Evolutionary conservation across 1,284 basidiomycete species (phyloP), one percentile per base, ranked within the genome.

Genomic region (Puccinia coronata): DNA sequence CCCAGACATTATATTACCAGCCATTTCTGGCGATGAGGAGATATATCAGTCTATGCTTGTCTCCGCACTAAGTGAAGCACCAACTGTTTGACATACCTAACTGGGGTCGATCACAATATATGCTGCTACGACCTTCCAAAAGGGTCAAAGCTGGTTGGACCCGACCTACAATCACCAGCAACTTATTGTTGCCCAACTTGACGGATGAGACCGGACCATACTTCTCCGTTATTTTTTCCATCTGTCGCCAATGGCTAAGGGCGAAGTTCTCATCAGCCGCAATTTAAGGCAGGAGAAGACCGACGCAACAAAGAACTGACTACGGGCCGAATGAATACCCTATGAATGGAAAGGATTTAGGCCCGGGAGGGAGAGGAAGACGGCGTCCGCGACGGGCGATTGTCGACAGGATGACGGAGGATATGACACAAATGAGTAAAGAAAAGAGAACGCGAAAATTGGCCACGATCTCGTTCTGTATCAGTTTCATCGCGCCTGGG

Each of bases 1-100:
- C 34, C 83, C 83, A 49, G 83, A 83, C 69, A 84, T 82, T 0
- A 83, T 80, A 20, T 83, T 81, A 6, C 83, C 83, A 6, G 83
- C 83, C 83, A 84, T 83, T 71, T 80, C 78, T 80, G 25, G 31
- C 70, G 47, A 72, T 8, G 34, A 63, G 59, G 47, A 39, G 39
- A n/a, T n/a, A 61, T 12, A 41, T 34, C 28, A 20, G 69, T 72
- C n/a, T 41, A 65, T 20, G 69, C 6, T 34, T 23, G 8, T 39
- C 34, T 63, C 11, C 49, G 34, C 2, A 18, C 31, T 39, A 55
- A 53, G 51, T 23, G 51, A 36, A 36, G 14, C 51, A 28, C 4
- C 3, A 55, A 39, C 23, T 43, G 11, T 65, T 43, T 73, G 31
- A 73, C 14, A n/a, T 25, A 76, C 51, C 57, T 61, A 76, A 49